A percentile compares a stretch with the other conserved stretches of the same genome.
These are phyloP conservation scores for Xylariaceae sp. DNA, from an alignment of 2,329 filamentous ascomycete species.

Conservation along the genomic window DNA sequence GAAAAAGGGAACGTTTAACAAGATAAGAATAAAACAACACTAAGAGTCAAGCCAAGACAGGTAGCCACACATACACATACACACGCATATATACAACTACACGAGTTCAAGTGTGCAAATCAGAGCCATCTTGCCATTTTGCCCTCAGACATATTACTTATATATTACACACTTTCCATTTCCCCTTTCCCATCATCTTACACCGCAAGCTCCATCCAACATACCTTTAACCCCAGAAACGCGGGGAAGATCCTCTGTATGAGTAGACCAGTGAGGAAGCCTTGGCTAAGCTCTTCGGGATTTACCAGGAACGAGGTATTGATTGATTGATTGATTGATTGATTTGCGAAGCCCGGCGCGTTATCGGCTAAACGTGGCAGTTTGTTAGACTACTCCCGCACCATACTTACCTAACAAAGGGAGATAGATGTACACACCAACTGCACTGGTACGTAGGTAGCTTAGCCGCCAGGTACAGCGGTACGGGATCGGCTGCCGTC, in stretches of 20 bases:
- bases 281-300: constrained; percentile 14
- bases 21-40: no score
- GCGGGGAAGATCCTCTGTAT: no score
- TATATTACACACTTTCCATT: not conserved
- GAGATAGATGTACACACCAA: not conserved
- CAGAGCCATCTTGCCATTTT: not conserved
- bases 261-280: not conserved
- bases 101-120: not conserved
- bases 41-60: constrained; percentile 4
- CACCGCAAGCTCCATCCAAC: no score
- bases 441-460: no score
- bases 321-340: not conserved
- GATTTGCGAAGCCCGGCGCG: constrained; percentile 5
- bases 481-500: no score
- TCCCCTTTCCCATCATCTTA: no score
- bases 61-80: constrained; percentile 4
- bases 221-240: no score
- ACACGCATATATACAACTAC: not conserved
- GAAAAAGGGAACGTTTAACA: no score
- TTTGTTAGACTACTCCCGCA: constrained; percentile 10
- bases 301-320: not conserved
- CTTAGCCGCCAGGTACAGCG: no score
- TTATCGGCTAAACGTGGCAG: constrained; percentile 20
- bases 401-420: no score
- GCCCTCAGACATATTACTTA: not conserved